A percentile compares a stretch with the other conserved stretches of the same genome.
These are phyloP conservation scores for Ganoderma sinense DNA, from an alignment of 1,284 basidiomycete genomes.

Conservation along the genomic window DNA sequence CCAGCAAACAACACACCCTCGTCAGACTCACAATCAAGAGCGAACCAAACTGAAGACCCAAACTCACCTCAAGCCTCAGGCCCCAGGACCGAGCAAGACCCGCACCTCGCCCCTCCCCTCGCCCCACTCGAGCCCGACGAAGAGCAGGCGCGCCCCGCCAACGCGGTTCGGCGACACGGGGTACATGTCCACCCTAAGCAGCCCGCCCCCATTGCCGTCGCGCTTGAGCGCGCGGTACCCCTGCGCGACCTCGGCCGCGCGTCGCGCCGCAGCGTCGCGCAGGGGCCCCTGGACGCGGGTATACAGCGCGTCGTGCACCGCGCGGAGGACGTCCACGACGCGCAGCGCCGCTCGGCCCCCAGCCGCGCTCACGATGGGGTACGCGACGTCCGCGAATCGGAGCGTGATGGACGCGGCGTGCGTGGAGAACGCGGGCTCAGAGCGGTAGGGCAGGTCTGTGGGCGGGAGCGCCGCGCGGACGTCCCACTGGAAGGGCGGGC, in stretches of 20 bases:
- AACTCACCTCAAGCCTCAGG: not conserved
- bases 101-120: not conserved
- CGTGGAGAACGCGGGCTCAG: not conserved
- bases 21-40: no score
- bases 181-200: not conserved
- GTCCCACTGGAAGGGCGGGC: not conserved
- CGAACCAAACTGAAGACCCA: no score
- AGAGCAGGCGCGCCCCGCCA: not conserved
- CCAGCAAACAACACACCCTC: no score
- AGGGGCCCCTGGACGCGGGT: not conserved
- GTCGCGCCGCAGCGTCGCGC: not conserved
- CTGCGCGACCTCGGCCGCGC: not conserved
- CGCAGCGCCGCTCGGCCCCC: not conserved
- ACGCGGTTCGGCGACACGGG: not conserved
- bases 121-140: not conserved
- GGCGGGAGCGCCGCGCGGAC: not conserved
- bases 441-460: not conserved
- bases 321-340: not conserved
- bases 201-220: not conserved
- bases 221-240: not conserved
- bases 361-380: not conserved
- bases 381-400: not conserved
- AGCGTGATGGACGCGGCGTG: not conserved
- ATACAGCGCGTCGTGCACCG: not conserved
- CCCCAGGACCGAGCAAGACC: not conserved